Evolutionary conservation across 1,284 basidiomycete species (phyloP).

Genomic region (Agroathelia rolfsii): DNA sequence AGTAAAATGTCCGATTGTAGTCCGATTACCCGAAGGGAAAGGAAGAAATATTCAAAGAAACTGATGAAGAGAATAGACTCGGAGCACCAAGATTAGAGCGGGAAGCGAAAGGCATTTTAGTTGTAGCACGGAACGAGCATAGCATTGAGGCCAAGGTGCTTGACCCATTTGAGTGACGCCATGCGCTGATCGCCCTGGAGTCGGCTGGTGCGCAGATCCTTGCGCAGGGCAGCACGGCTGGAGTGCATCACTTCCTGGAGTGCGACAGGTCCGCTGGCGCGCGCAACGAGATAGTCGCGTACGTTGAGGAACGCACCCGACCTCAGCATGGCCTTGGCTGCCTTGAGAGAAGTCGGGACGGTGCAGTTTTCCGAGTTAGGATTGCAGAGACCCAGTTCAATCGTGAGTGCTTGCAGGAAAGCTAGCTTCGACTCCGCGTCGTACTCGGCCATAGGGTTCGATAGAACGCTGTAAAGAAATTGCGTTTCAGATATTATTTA

Average conservation of each 20-base stretch:
- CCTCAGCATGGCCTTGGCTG: conserved; percentile 56
- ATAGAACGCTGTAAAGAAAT: conserved; percentile 34
- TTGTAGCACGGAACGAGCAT: conserved; percentile 37
- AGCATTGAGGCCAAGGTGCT: conserved; percentile 52
- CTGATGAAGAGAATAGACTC: too few relatives aligned
- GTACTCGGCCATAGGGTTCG: conserved; percentile 36
- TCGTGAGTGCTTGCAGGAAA: conserved; percentile 42
- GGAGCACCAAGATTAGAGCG: too few relatives aligned
- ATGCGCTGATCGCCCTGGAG: conserved; percentile 33
- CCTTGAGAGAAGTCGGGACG: conserved; percentile 48
- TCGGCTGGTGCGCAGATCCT: conserved; percentile 41
- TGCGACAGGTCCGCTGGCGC: conserved; percentile 51
- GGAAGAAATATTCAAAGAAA: too few relatives aligned
- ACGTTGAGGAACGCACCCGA: conserved; percentile 59
- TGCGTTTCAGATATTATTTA: conserved; percentile 4
- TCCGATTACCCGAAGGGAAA: too few relatives aligned
- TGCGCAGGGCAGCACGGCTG: conserved; percentile 46
- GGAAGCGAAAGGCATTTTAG: too few relatives aligned
- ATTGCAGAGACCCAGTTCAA: conserved; percentile 43
- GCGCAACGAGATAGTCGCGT: conserved; percentile 58
- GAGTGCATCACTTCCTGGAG: conserved; percentile 52
- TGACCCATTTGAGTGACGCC: conserved; percentile 47
- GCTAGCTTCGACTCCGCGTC: conserved; percentile 34
- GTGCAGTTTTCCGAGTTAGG: conserved; percentile 19
- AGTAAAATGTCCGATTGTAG: too few relatives aligned